Evolutionary conservation across 805 yeast genomes (phyloP).

Genomic region (Wickerhamiella kurtzmanii): DNA sequence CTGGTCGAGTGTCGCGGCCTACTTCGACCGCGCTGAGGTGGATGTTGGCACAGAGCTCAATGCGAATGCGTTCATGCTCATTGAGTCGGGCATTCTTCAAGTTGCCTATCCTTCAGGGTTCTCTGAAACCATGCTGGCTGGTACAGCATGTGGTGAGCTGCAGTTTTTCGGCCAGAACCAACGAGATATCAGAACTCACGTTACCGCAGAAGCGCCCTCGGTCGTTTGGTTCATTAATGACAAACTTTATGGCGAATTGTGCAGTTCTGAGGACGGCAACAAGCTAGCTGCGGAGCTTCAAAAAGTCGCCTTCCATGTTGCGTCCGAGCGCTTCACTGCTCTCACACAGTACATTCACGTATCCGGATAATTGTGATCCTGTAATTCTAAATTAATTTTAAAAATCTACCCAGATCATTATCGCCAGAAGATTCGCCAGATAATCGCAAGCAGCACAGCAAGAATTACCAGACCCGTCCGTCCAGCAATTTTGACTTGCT

Average conservation of each 20-base stretch:
- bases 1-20: constrained; percentile 35
- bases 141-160: constrained; percentile 63
- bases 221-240: constrained; percentile 55
- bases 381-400: background rate
- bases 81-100: constrained; percentile 38
- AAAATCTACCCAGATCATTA: background rate
- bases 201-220: constrained; percentile 47
- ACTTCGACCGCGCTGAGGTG: constrained; percentile 1
- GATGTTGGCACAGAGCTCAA: constrained; percentile 5
- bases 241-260: constrained; percentile 34
- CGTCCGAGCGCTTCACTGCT: constrained; percentile 59
- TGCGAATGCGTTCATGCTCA: constrained; percentile 11
- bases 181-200: constrained; percentile 30
- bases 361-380: constrained; percentile 21
- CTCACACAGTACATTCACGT: constrained; percentile 65
- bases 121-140: constrained; percentile 47
- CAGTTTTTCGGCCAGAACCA: constrained; percentile 27
- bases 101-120: constrained; percentile 27
- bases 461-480: background rate
- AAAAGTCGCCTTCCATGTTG: constrained; percentile 44
- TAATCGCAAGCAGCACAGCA: background rate
- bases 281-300: constrained; percentile 52
- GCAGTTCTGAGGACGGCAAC: constrained; percentile 30
- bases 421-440: background rate
- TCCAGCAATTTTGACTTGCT: background rate